These are phyloP conservation scores for Coemansia sp. DNA, from an alignment of 192 early-diverging fungal species.

Conservation along the genomic window DNA sequence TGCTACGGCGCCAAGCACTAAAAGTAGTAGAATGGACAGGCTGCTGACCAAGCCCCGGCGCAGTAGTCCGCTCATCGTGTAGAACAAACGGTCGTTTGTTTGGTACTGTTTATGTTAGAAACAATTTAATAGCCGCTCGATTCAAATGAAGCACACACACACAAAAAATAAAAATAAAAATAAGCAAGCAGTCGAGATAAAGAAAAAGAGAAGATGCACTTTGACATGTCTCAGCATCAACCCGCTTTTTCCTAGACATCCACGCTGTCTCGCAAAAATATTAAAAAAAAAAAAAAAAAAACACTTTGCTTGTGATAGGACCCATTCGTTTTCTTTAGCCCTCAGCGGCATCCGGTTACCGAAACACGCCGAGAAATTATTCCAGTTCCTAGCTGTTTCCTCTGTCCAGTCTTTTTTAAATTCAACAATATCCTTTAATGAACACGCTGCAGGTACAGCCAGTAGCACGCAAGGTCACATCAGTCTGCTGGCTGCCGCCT, in stretches of 20 bases:
- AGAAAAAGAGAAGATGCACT: not conserved
- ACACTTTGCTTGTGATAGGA: not conserved
- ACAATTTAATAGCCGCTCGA: not conserved
- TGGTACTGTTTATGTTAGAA: not conserved
- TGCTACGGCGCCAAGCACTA: slow-evolving; percentile 35
- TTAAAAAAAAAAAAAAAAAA: not conserved
- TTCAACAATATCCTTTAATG: slow-evolving; percentile 12
- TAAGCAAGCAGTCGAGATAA: not conserved
- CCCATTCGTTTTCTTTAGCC: not conserved
- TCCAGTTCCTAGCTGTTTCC: not conserved
- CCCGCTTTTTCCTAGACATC: not conserved
- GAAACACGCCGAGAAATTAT: not conserved
- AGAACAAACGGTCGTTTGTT: not conserved
- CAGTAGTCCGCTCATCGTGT: not conserved
- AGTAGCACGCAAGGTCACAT: slow-evolving; percentile 41
- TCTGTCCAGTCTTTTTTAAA: not conserved
- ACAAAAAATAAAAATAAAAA: not conserved
- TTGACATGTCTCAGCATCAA: too few relatives aligned
- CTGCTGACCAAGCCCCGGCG: not conserved
- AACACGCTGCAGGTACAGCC: slow-evolving; percentile 41
- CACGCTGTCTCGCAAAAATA: not conserved
- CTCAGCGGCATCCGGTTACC: not conserved
- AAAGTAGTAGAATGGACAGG: slow-evolving; percentile 18
- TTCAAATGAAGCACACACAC: not conserved
- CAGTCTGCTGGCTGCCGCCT: slow-evolving; percentile 45